These are phyloP conservation scores for Pseudogymnoascus sp. DNA, from an alignment of 2,329 filamentous ascomycete species.

Conservation along the genomic window DNA sequence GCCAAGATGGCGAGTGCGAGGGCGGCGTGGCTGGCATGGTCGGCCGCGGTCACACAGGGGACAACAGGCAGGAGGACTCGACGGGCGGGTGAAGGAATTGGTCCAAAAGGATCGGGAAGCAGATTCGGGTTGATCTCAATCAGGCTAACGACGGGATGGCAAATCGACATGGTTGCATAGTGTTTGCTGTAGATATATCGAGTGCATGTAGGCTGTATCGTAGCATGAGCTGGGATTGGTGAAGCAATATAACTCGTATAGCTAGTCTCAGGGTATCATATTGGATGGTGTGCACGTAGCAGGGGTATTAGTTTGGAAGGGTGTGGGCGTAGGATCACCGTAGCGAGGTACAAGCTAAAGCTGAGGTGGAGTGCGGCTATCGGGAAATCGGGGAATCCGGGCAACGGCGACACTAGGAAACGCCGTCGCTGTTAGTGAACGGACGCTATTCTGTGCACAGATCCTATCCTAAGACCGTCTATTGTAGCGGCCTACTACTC, in stretches of 20 bases:
- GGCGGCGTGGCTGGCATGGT: background rate
- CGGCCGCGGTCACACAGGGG: background rate
- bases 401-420: background rate
- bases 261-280: background rate
- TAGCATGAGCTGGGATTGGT: background rate
- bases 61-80: background rate
- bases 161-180: background rate
- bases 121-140: background rate
- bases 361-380: background rate
- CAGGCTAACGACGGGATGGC: background rate
- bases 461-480: background rate
- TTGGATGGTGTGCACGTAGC: background rate
- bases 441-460: background rate
- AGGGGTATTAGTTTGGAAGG: no score
- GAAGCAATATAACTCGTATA: background rate
- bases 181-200: background rate
- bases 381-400: background rate
- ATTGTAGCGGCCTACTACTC: background rate
- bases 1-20: background rate
- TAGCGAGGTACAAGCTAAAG: background rate
- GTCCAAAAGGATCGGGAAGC: background rate
- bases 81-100: background rate
- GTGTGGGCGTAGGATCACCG: background rate
- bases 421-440: background rate
- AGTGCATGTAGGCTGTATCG: background rate